Evolutionary conservation across 139 green algal genomes (phyloP).

Genomic region (Picochlorum sp.): DNA sequence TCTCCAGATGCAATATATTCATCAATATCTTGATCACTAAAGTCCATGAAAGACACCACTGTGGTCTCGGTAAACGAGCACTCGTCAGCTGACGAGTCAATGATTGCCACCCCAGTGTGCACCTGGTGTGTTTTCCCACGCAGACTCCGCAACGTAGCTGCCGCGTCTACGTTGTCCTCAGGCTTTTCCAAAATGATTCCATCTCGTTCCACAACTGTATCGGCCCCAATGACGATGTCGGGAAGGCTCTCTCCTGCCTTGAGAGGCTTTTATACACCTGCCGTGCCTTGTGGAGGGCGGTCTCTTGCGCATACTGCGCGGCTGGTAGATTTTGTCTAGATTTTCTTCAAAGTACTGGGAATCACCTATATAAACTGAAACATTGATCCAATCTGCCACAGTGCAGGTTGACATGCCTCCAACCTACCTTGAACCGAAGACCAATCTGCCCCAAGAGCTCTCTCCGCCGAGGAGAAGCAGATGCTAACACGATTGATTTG

Average conservation of each 20-base stretch:
- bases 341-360: conserved; percentile 64
- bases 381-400: too few relatives aligned
- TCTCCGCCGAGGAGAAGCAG: conserved; percentile 42
- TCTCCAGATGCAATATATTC: conserved; percentile 72
- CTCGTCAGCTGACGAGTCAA: conserved; percentile 27
- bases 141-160: conserved; percentile 55
- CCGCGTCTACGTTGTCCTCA: conserved; percentile 52
- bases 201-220: conserved; percentile 72
- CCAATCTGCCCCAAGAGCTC: conserved; percentile 64
- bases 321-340: conserved; percentile 44
- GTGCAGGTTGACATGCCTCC: too few relatives aligned
- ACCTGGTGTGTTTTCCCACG: conserved; percentile 59
- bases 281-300: conserved; percentile 55
- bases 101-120: conserved; percentile 74
- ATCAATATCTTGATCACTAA: conserved; percentile 46
- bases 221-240: conserved; percentile 64
- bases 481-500: conserved; percentile 58
- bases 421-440: conserved; percentile 31
- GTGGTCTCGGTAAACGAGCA: conserved; percentile 61
- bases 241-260: neutral
- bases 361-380: conserved; percentile 25
- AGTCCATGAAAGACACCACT: conserved; percentile 63
- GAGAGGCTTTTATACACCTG: neutral
- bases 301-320: conserved; percentile 55
- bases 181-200: conserved; percentile 80